Evolutionary conservation across 108 stramenopile species (phyloP).

Genomic region (Skeletonema potamos): DNA sequence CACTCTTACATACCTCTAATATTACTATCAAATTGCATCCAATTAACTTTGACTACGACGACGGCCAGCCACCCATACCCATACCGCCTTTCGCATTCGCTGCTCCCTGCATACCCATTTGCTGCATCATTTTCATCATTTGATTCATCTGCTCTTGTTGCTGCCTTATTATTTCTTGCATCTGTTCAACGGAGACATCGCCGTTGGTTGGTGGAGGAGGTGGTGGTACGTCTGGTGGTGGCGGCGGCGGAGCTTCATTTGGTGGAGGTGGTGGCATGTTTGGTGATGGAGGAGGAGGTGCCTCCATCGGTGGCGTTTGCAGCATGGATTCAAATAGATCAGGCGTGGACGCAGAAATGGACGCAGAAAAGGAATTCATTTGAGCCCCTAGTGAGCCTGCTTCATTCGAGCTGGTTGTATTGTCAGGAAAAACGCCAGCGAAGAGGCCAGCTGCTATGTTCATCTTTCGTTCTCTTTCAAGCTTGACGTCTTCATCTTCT

Average conservation of each 20-base stretch:
- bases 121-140: slow-evolving; percentile 49
- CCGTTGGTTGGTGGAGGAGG: slow-evolving; percentile 3
- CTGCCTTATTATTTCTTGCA: slow-evolving; percentile 46
- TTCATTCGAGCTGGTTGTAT: background rate
- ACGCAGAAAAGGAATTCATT: background rate
- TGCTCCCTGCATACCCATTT: slow-evolving; percentile 8
- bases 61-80: background rate
- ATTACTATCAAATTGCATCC: background rate
- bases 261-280: slow-evolving; percentile 4
- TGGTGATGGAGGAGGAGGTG: slow-evolving; percentile 19
- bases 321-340: background rate
- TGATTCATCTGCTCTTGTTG: slow-evolving; percentile 45
- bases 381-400: background rate
- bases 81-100: background rate
- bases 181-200: slow-evolving; percentile 19
- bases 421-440: slow-evolving; percentile 29
- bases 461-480: slow-evolving; percentile 35
- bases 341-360: background rate
- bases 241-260: slow-evolving; percentile 4
- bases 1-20: background rate
- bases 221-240: background rate
- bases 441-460: slow-evolving; percentile 38
- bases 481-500: slow-evolving; percentile 23
- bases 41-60: background rate
- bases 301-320: slow-evolving; percentile 9